Conservation (phyloP, 768 basidiomycete genomes). For the Suillus ampliporus region DNA sequence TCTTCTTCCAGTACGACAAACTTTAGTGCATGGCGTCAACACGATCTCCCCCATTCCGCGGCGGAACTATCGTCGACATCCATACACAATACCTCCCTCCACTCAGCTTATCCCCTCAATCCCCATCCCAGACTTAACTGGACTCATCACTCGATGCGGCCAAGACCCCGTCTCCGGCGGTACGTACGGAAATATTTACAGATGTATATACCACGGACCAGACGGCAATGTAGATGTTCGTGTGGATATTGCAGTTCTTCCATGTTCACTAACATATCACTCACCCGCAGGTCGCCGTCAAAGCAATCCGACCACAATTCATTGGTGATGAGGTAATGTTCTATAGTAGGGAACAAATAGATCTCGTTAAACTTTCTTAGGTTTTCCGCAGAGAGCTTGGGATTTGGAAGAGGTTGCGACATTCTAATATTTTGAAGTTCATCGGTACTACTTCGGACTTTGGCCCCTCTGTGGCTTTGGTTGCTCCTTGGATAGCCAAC, state of each 20-base stretch:
- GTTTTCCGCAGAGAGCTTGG: slow-evolving; percentile 24
- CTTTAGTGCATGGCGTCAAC: too few relatives aligned
- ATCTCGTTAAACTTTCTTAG: slow-evolving; percentile 6
- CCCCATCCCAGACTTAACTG: too few relatives aligned
- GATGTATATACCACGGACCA: too few relatives aligned
- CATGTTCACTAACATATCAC: background rate
- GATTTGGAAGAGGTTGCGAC: slow-evolving; percentile 24
- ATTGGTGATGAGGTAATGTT: background rate
- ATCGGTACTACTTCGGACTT: slow-evolving; percentile 22
- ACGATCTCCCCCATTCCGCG: too few relatives aligned
- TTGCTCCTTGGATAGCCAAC: slow-evolving; percentile 24
- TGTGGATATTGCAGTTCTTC: background rate
- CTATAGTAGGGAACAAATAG: background rate
- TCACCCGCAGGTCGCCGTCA: slow-evolving; percentile 5
- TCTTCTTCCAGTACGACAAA: too few relatives aligned
- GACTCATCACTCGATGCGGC: too few relatives aligned
- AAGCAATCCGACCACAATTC: slow-evolving; percentile 5
- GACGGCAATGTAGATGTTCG: too few relatives aligned
- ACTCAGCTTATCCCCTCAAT: too few relatives aligned
- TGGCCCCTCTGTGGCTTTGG: slow-evolving; percentile 28
- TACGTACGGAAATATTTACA: too few relatives aligned
- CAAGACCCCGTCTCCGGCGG: too few relatives aligned
- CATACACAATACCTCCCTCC: too few relatives aligned
- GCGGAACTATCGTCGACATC: too few relatives aligned
- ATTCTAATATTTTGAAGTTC: slow-evolving; percentile 26